These are phyloP conservation scores for Cryoendolithus antarcticus DNA, from an alignment of 2,329 filamentous ascomycete species.

Conservation along the genomic window DNA sequence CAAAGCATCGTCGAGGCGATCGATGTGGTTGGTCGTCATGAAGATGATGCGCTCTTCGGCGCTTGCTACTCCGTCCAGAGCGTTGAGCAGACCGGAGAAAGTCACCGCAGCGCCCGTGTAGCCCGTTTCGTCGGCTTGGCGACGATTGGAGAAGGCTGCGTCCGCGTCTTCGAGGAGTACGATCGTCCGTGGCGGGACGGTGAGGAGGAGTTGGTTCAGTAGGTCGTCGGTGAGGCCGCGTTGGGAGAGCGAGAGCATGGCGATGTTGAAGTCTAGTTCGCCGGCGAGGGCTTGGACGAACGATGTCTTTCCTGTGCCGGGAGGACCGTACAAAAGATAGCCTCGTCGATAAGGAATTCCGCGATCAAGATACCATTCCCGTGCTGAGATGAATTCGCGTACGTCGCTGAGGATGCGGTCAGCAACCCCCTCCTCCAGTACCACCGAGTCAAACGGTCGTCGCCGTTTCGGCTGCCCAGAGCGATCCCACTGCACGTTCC, in stretches of 20 bases:
- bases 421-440: slow-evolving; percentile 72
- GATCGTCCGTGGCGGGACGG: slow-evolving; percentile 70
- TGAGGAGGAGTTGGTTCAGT: slow-evolving; percentile 72
- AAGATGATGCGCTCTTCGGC: slow-evolving; percentile 91
- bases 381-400: slow-evolving; percentile 63
- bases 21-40: slow-evolving; percentile 87
- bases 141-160: slow-evolving; percentile 75
- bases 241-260: slow-evolving; percentile 83
- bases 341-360: slow-evolving; percentile 86
- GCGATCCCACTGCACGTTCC: slow-evolving; percentile 71
- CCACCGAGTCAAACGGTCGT: slow-evolving; percentile 74
- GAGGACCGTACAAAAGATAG: slow-evolving; percentile 79
- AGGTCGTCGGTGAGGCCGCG: slow-evolving; percentile 82
- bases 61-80: slow-evolving; percentile 75
- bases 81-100: slow-evolving; percentile 71
- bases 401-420: slow-evolving; percentile 71
- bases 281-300: slow-evolving; percentile 93
- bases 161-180: slow-evolving; percentile 83
- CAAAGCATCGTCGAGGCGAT: slow-evolving; percentile 75
- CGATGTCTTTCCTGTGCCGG: slow-evolving; percentile 84
- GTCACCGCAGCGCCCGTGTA: slow-evolving; percentile 83
- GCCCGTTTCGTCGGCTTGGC: slow-evolving; percentile 65
- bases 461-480: slow-evolving; percentile 80
- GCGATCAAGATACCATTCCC: slow-evolving; percentile 86
- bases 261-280: slow-evolving; percentile 84